These are phyloP conservation scores for Anisodus tanguticus DNA, from an alignment of 257 asterid species.

Conservation along the genomic window DNA sequence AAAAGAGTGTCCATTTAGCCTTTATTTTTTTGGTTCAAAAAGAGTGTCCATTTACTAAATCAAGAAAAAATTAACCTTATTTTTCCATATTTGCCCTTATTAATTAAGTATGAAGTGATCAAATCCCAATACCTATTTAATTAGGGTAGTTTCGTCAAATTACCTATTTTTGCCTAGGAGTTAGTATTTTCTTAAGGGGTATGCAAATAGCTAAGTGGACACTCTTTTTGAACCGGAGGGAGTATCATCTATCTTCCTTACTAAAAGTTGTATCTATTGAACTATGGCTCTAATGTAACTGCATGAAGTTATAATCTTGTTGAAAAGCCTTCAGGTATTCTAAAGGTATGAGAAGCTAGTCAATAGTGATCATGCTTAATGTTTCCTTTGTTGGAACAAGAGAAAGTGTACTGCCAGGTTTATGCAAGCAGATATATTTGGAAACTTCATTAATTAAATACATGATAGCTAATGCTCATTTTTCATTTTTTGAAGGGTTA, in stretches of 20 bases:
- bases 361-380: background rate
- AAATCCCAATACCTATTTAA: too few relatives aligned
- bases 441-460: background rate
- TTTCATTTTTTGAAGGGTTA: slow-evolving; percentile 62
- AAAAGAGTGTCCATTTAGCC: too few relatives aligned
- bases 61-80: too few relatives aligned
- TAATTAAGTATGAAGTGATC: too few relatives aligned
- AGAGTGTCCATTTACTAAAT: too few relatives aligned
- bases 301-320: background rate
- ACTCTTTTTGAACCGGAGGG: too few relatives aligned
- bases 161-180: too few relatives aligned
- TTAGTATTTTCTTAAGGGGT: too few relatives aligned
- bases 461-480: background rate
- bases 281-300: background rate
- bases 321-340: background rate
- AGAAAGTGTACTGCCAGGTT: background rate
- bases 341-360: slow-evolving; percentile 26
- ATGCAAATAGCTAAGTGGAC: too few relatives aligned
- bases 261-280: background rate
- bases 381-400: background rate
- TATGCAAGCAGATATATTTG: background rate
- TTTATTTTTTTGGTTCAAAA: too few relatives aligned
- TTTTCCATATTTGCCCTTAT: too few relatives aligned
- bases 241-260: background rate
- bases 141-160: too few relatives aligned